phyloP scores from a whole-genome alignment of 129 eudicot species.

The Silybum marianum region DNA sequence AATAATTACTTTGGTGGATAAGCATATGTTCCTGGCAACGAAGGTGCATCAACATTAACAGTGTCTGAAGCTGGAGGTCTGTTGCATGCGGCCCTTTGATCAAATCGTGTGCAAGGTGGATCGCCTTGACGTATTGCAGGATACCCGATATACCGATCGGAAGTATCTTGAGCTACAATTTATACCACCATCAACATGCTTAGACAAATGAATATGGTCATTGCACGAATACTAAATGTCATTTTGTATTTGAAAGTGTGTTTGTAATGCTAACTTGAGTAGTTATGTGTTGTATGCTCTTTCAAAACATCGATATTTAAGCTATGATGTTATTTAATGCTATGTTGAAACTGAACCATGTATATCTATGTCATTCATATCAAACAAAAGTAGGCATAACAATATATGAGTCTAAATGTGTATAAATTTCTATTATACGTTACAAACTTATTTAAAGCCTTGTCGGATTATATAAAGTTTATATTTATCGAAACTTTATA shows the following conservation, averaged over 20 bases:
- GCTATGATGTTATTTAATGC: background rate
- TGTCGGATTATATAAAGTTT: no score
- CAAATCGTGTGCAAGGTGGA: background rate
- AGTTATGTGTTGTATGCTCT: background rate
- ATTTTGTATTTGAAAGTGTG: background rate
- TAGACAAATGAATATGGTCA: background rate
- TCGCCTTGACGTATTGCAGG: background rate
- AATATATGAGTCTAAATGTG: no score
- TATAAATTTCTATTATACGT: no score
- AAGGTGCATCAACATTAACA: background rate
- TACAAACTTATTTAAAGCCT: no score
- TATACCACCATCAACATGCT: background rate
- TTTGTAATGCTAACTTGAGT: background rate
- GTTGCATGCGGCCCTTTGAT: background rate
- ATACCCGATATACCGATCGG: background rate
- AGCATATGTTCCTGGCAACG: background rate
- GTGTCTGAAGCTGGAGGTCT: background rate
- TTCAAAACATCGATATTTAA: background rate
- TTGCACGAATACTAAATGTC: background rate
- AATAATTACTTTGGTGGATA: background rate
- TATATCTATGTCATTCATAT: no score
- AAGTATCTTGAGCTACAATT: background rate
- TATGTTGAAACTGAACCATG: background rate
- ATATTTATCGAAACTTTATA: no score
- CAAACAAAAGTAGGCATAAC: no score